phyloP scores from a whole-genome alignment of 2,329 filamentous ascomycete species.

The Exophiala viscosa region DNA sequence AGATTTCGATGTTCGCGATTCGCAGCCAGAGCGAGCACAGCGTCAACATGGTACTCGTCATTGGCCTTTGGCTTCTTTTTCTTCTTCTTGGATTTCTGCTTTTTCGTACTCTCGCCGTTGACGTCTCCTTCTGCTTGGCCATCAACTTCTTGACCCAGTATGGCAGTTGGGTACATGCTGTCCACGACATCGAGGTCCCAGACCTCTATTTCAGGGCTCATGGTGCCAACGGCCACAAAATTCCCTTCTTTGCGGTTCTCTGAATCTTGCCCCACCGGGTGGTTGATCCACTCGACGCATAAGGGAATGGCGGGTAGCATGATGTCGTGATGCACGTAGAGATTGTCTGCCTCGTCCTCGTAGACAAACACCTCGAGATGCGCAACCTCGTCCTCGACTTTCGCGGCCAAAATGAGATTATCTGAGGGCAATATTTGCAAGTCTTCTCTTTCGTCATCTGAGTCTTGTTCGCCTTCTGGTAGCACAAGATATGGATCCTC shows the following conservation, averaged over 20 bases:
- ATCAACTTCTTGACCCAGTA: conserved; percentile 71
- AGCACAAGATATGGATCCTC: conserved; percentile 97
- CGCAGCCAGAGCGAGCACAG: conserved; percentile 82
- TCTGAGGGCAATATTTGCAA: conserved; percentile 89
- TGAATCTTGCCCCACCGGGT: conserved; percentile 72
- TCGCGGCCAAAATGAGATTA: conserved; percentile 85
- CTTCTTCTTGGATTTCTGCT: conserved; percentile 77
- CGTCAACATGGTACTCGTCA: conserved; percentile 88
- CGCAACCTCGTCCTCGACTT: conserved; percentile 94
- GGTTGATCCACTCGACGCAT: conserved; percentile 90
- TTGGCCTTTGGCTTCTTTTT: conserved; percentile 88
- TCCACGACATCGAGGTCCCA: conserved; percentile 97
- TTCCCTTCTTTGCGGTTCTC: conserved; percentile 70
- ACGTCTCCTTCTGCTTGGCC: conserved; percentile 48
- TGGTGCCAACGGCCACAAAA: conserved; percentile 91
- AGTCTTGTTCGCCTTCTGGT: conserved; percentile 59
- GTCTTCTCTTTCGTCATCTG: conserved; percentile 85
- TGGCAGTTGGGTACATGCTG: conserved; percentile 96
- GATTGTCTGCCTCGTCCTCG: conserved; percentile 89
- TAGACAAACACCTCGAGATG: conserved; percentile 97
- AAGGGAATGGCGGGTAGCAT: conserved; percentile 97
- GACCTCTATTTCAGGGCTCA: conserved; percentile 97
- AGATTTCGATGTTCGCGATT: conserved; percentile 93
- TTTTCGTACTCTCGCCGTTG: conserved; percentile 16
- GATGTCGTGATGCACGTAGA: conserved; percentile 99